Evolutionary conservation across 345 rosid genomes (phyloP).

Genomic region (Barbarea vulgaris): DNA sequence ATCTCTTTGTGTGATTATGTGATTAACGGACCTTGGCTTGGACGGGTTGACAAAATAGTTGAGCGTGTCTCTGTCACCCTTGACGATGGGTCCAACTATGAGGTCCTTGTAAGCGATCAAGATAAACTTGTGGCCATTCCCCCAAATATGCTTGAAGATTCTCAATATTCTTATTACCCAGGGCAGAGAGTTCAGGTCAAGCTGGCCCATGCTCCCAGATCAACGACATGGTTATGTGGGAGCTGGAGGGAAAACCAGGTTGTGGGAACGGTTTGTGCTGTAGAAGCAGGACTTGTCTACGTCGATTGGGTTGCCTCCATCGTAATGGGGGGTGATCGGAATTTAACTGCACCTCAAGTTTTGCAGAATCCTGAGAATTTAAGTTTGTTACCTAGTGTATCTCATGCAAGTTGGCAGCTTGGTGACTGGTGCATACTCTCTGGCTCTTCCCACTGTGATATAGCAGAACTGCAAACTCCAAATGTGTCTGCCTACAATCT

Average conservation of each 20-base stretch:
- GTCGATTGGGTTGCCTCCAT: conserved; percentile 86
- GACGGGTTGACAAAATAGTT: conserved; percentile 64
- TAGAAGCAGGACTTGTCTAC: conserved; percentile 64
- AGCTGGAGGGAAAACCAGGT: conserved; percentile 62
- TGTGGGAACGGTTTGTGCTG: conserved; percentile 69
- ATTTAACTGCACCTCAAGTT: conserved; percentile 51
- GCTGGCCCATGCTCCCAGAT: conserved; percentile 51
- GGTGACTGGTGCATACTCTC: conserved; percentile 92
- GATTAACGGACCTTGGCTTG: conserved; percentile 77
- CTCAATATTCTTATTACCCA: conserved; percentile 64
- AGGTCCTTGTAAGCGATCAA: conserved; percentile 59
- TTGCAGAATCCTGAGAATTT: conserved; percentile 60
- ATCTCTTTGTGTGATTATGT: conserved; percentile 80
- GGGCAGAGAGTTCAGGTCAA: conserved; percentile 82
- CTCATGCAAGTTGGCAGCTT: conserved; percentile 88
- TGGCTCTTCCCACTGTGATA: conserved; percentile 37
- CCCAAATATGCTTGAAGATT: conserved; percentile 68
- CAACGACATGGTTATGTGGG: conserved; percentile 80
- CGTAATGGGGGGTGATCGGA: conserved; percentile 41
- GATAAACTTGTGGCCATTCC: conserved; percentile 63
- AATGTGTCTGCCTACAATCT: conserved; percentile 31
- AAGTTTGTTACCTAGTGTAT: conserved; percentile 62
- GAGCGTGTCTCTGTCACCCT: conserved; percentile 64
- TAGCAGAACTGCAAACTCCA: conserved; percentile 32
- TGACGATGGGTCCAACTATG: conserved; percentile 74